Base-by-base conservation (phyloP, 768 basidiomycete genomes). In the Tylopilus sp. region DNA sequence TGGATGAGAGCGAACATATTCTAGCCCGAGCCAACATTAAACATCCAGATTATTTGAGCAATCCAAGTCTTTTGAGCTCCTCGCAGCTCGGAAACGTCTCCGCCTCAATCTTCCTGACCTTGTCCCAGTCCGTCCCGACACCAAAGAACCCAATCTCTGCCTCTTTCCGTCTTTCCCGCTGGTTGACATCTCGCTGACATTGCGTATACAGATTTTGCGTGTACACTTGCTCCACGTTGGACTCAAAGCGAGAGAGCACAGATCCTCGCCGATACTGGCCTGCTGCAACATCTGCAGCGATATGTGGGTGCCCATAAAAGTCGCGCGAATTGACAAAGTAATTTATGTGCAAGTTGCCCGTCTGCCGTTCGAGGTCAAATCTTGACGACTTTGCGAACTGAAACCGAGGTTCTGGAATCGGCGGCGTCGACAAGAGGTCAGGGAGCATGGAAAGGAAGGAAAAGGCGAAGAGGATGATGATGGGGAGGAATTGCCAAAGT, bases 101-200 rank as follows among this genome's bases (percentile, higher is more conserved):
- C 26, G 69, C 71, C 44, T 88, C 79, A 47, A 97, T 86, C 57
- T 71, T 68, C 66, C 77, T 75, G 52, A 98, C 87, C 70, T 91
- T 90, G 28, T 92, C 86, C 88, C 90, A 92, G 65, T 98, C 89
- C 11, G 92, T 89, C 26, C 93, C 91, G 48, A 97, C 74, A 6
- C 95, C 95, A 67, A 98, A 94, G 55, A 97, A 69, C 5, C 95
- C 95, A 35, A 89, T 69, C 60, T 92, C 86, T 9, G 79, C 76
- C 47, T 94, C 86, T 63, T 86, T 85, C 53, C 75, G 71, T 53
- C 84, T 82, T 61, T 88, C 78, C 65, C 84, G 86, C 51, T 73
- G 66, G 58, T 91, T 85, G 44, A 82, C 52, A 39, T 83, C 86
- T 6, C 76, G 74, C 58, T 86, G 83, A 68, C 95, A 98, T 60